phyloP scores from a whole-genome alignment of 2,329 filamentous ascomycete genomes.

The Neopestalotiopsis clavispora region DNA sequence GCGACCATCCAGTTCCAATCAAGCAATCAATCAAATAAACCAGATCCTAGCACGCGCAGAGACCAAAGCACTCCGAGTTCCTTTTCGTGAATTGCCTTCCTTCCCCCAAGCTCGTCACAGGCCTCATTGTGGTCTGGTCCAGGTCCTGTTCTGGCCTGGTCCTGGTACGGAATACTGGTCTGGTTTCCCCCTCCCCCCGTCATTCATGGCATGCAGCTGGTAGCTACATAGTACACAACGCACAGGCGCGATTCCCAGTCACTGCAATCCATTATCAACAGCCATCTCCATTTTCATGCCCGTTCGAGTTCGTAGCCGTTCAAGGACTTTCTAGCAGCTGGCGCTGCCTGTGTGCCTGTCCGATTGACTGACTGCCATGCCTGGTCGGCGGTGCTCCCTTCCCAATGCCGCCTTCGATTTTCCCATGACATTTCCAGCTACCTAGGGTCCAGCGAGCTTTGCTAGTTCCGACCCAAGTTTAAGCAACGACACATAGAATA shows the following conservation, averaged over 20 bases:
- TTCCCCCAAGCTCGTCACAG: background rate
- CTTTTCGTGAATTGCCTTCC: background rate
- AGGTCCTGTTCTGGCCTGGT: no score
- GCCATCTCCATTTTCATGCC: background rate
- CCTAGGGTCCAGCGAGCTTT: background rate
- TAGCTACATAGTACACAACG: background rate
- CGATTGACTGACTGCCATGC: background rate
- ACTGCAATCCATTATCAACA: background rate
- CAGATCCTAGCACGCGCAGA: background rate
- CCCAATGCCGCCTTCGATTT: background rate
- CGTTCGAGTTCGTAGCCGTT: background rate
- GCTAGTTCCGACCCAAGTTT: background rate
- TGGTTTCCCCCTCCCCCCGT: background rate
- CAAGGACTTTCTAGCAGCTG: background rate
- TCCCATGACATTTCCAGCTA: no score
- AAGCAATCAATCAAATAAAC: constrained; percentile 3
- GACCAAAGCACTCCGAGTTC: background rate
- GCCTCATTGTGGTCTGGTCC: background rate
- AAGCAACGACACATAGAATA: background rate
- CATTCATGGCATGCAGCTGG: no score
- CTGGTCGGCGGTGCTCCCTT: background rate
- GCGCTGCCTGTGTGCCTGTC: background rate
- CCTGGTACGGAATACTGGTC: background rate
- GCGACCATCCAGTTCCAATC: background rate
- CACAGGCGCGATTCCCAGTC: background rate